Evolutionary conservation across 148 eudicot species (phyloP), one percentile per base, ranked within the genome.

Genomic region (Salicornia ramosissima): DNA sequence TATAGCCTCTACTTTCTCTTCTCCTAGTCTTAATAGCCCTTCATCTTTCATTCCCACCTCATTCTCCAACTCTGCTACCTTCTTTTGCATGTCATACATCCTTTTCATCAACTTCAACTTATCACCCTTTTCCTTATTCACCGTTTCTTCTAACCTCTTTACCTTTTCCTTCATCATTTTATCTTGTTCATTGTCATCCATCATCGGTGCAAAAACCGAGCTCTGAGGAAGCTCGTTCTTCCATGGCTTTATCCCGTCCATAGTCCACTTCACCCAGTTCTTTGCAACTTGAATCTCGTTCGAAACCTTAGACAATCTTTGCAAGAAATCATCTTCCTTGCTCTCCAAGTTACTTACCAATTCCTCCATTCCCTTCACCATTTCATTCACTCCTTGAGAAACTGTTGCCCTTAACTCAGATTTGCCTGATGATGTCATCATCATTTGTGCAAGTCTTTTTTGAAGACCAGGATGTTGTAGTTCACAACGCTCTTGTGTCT

Each of bases 1-100:
- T 47, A 93, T 93, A 6, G 98, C 97, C 81, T 90, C 98, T 28
- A 87, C 81, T 45, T 93, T 92, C 83, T 90, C 90, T 64, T 85
- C 85, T 28, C 80, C 77, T 34, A 92, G 56, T 24, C 68, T 77
- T 64, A 74, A 39, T 68, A 88, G 74, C 15, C 71, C 85, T 62
- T 88, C 92, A 28, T 90, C 96, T 46, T 76, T 85, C 57, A 83
- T 92, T 56, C 52, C 77, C 42, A 87, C 53, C 24, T 68, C 71
- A 60, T 71, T 82, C 82, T 86, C 85, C 19, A 87, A 75, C 54
- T 79, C 86, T 0, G 78, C 66, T 19, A 72, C 79, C 73, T 74
- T 88, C 53, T 69, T 81, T 34, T 79, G 76, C 60, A 74, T 72
- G 56, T 79, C 83, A 52, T 76, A 73, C 73, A 66, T 61, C 12